A percentile compares a stretch with the other conserved stretches of the same genome.
Evolutionary conservation across 2,329 filamentous ascomycete species (phyloP).

Genomic region (Pyrenophora graminea): DNA sequence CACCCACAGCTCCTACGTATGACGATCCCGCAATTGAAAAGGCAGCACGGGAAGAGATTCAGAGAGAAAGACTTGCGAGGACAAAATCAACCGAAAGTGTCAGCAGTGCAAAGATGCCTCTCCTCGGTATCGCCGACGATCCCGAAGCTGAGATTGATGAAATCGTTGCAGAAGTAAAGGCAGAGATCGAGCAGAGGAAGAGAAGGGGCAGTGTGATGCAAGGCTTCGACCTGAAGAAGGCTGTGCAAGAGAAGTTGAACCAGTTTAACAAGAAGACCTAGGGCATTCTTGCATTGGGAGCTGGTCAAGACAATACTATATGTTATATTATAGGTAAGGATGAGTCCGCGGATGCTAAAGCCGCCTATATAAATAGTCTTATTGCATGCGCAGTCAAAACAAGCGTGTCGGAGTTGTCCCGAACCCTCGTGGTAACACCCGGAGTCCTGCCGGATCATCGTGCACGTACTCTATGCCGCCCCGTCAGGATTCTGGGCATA

Average conservation of each 20-base stretch:
- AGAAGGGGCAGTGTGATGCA: constrained; percentile 49
- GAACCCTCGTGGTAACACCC: not conserved
- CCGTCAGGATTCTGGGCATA: not conserved
- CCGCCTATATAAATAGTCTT: constrained; percentile 1
- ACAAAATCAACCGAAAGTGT: constrained; percentile 59
- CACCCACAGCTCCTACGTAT: constrained; percentile 27
- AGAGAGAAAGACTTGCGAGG: constrained; percentile 49
- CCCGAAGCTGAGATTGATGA: constrained; percentile 76
- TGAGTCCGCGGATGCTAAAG: not conserved
- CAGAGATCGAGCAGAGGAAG: constrained; percentile 68
- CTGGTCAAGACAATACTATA: not conserved
- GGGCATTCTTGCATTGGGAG: not conserved
- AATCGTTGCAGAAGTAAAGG: constrained; percentile 73
- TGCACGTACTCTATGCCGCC: constrained; percentile 1
- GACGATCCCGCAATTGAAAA: constrained; percentile 34
- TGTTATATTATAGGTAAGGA: not conserved
- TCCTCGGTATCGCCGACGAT: constrained; percentile 79
- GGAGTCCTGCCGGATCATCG: not conserved
- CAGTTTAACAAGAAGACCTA: constrained; percentile 35
- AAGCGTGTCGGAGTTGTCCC: not conserved
- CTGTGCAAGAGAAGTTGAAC: constrained; percentile 44
- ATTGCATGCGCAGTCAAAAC: not conserved
- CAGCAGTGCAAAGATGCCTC: constrained; percentile 60
- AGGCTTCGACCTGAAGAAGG: constrained; percentile 42
- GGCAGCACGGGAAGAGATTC: constrained; percentile 41